Percentiles rank a stretch among this genome's conserved stretches.
phyloP scores from a whole-genome alignment of 768 basidiomycete species.

The Leccinum longicurvipes region DNA sequence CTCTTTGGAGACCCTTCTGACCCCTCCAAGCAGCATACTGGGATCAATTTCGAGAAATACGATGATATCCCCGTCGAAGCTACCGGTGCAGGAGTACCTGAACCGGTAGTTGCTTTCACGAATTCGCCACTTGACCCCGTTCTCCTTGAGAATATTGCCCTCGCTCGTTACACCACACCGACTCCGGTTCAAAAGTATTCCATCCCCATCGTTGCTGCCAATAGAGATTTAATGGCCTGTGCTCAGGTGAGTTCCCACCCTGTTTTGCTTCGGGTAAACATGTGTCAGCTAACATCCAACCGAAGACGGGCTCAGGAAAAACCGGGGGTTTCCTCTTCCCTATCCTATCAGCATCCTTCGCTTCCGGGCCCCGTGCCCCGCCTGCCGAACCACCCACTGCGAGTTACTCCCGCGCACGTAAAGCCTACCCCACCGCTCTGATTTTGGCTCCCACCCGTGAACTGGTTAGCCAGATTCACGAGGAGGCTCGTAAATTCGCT shows the following conservation, averaged over 20 bases:
- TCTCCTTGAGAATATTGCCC: conserved; percentile 91
- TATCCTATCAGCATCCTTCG: conserved; percentile 91
- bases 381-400: conserved; percentile 48
- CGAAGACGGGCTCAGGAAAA: conserved; percentile 97
- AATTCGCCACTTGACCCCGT: conserved; percentile 88
- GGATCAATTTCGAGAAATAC: conserved; percentile 99
- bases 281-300: conserved; percentile 19
- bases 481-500: conserved; percentile 97
- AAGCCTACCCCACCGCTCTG: conserved; percentile 95
- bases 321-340: conserved; percentile 99
- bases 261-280: conserved; percentile 5
- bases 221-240: conserved; percentile 92
- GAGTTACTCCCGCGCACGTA: conserved; percentile 68
- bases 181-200: conserved; percentile 99
- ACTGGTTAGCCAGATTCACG: conserved; percentile 98
- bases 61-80: conserved; percentile 99
- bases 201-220: conserved; percentile 91
- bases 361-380: conserved; percentile 71
- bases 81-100: conserved; percentile 95
- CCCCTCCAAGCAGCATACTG: conserved; percentile 86
- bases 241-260: conserved; percentile 60
- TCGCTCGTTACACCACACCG: conserved; percentile 90
- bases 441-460: conserved; percentile 98
- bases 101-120: conserved; percentile 85
- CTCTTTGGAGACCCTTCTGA: conserved; percentile 89